A percentile compares a stretch with the other conserved stretches of the same genome.
Evolutionary conservation across 1,139 yeast genomes (phyloP).

Genomic region (Saccharomycopsis crataegensis): DNA sequence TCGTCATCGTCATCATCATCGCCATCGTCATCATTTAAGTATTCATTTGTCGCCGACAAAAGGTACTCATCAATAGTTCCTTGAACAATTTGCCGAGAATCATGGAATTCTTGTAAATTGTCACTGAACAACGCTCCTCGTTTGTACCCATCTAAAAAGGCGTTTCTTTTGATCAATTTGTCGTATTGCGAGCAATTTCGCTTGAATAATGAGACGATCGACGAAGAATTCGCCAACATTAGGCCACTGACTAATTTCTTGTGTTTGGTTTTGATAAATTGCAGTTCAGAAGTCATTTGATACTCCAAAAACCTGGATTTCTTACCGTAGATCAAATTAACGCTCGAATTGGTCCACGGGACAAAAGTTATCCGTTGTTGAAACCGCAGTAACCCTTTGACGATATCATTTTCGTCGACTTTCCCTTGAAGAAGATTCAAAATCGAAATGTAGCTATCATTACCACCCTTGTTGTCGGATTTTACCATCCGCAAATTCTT

Average conservation of each 20-base stretch:
- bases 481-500: conserved; percentile 74
- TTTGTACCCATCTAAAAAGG: conserved; percentile 76
- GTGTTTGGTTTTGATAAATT: conserved; percentile 21
- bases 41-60: conserved; percentile 42
- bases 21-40: neutral
- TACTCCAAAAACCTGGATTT: conserved; percentile 52
- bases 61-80: conserved; percentile 67
- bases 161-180: conserved; percentile 67
- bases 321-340: conserved; percentile 72
- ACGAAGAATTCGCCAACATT: conserved; percentile 72
- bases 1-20: neutral
- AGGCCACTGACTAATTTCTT: conserved; percentile 48
- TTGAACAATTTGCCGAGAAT: conserved; percentile 67
- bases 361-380: conserved; percentile 75
- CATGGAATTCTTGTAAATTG: conserved; percentile 71
- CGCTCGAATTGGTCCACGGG: conserved; percentile 72
- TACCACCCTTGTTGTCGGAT: conserved; percentile 31
- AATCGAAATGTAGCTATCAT: conserved; percentile 57
- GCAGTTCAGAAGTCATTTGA: conserved; percentile 9
- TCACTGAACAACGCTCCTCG: conserved; percentile 47
- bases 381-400: conserved; percentile 71
- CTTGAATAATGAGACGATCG: conserved; percentile 57
- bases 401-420: conserved; percentile 64
- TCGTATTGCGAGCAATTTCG: conserved; percentile 75
- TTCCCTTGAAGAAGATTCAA: conserved; percentile 56